Evolutionary conservation across 805 yeast species (phyloP).

Genomic region (Schwanniomyces vanrijiae): DNA sequence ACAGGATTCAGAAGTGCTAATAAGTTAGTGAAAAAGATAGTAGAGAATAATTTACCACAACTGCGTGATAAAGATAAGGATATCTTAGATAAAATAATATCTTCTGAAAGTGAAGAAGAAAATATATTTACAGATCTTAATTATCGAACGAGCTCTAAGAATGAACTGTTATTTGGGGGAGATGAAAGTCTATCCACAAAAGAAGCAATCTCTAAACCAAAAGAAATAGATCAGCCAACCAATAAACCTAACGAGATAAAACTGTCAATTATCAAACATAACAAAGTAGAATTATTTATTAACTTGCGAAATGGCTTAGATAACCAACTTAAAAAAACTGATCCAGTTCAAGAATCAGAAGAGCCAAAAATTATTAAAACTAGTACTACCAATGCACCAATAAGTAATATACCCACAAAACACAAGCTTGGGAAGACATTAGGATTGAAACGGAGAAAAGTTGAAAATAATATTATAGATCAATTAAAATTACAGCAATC

Average conservation of each 20-base stretch:
- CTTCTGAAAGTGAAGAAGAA: slow-evolving; percentile 16
- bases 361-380: not conserved
- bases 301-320: too few relatives aligned
- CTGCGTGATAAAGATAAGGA: slow-evolving; percentile 3
- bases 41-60: not conserved
- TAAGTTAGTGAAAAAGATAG: slow-evolving; percentile 32
- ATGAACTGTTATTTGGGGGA: not conserved
- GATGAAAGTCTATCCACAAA: not conserved
- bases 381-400: not conserved
- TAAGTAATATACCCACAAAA: not conserved
- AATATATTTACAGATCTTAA: not conserved
- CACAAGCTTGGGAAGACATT: slow-evolving; percentile 5
- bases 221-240: too few relatives aligned
- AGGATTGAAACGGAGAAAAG: slow-evolving; percentile 15
- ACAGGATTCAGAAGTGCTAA: slow-evolving; percentile 62
- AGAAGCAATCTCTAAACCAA: too few relatives aligned
- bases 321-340: not conserved
- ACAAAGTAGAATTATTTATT: too few relatives aligned
- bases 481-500: slow-evolving; percentile 11
- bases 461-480: slow-evolving; percentile 11
- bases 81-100: slow-evolving; percentile 10
- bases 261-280: too few relatives aligned
- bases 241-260: too few relatives aligned
- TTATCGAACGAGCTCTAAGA: not conserved
- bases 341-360: not conserved